Evolutionary conservation across 352 stramenopile genomes (phyloP), one percentile per base, ranked within the genome.

Genomic region (Phytopythium boreale): DNA sequence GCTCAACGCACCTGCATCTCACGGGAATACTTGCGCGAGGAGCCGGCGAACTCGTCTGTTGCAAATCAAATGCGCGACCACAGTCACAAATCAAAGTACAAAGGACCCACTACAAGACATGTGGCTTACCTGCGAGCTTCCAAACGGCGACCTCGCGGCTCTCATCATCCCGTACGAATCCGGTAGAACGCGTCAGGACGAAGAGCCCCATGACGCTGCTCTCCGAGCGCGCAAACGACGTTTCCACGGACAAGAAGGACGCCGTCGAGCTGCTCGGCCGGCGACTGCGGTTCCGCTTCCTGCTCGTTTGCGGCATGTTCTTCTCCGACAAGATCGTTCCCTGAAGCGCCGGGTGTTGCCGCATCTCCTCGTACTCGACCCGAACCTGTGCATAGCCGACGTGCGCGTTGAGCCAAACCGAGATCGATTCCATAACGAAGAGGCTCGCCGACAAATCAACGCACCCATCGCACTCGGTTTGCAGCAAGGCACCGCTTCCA

Each of bases 401-500:
- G 14, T 5, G 24, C 10, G 19, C 27, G 20, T 12, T 14, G 3
- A n/a, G 27, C 4, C 2, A 24, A 24, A 15, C 11, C 15, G 14
- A 41, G 14, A 11, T 17, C 14, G 37, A 26, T 37, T 36, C n/a
- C 1, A 12, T 22, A 50, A 24, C 20, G 14, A 43, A 27, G 1
- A 51, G 27, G 26, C 14, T 36, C n/a, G 20, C 4, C 41, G 14
- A 50, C 50, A 22, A 52, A 2, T 8, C 4, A 14, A 44, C 74
- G 50, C 68, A 87, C 71, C 80, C 80, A 89, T 64, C 59, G 69
- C 36, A 89, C 66, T 10, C 57, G 56, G 12, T 69, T 50, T 12
- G 55, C 63, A 44, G 59, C 62, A 58, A 92, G 64, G 55, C 72
- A 89, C 19, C 86, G 78, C 52, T 92, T 94, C 83, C 83, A 92